Conservation (phyloP, 352 stramenopile species). For the Phytophthora ohioensis region DNA sequence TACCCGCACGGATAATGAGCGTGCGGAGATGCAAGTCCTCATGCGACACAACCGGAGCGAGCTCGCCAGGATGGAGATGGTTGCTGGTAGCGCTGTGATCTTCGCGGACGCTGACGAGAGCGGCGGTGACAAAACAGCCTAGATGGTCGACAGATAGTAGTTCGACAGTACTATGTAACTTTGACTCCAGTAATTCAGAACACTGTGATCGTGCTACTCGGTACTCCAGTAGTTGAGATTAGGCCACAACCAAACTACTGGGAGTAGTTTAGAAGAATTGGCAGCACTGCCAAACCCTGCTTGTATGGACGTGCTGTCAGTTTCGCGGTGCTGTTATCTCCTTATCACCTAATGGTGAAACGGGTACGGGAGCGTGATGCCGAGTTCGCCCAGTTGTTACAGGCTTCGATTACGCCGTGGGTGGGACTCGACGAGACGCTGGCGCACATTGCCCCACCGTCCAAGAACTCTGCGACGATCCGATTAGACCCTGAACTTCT, state of each 20-base stretch:
- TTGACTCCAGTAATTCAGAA: neutral
- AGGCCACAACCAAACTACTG: neutral
- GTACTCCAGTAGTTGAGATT: neutral
- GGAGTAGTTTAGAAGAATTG: neutral
- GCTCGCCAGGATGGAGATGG: neutral
- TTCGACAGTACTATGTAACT: neutral
- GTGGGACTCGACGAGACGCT: too few species aligned
- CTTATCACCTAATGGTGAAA: too few species aligned
- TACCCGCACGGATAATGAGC: neutral
- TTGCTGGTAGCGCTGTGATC: neutral
- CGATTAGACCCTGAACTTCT: too few species aligned
- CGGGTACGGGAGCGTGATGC: too few species aligned
- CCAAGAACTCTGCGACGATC: too few species aligned
- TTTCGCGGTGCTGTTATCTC: too few species aligned
- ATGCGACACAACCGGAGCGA: neutral
- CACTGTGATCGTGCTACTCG: neutral
- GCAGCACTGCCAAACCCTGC: neutral
- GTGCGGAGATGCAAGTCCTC: neutral
- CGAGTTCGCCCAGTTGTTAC: too few species aligned
- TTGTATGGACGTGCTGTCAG: too few species aligned
- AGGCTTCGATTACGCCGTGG: too few species aligned
- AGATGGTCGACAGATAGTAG: neutral
- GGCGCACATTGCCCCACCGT: too few species aligned
- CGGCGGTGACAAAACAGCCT: neutral
- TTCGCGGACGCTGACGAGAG: neutral